These are phyloP conservation scores for Pestalotiopsis fici DNA, from an alignment of 2,329 filamentous ascomycete genomes.

Conservation along the genomic window DNA sequence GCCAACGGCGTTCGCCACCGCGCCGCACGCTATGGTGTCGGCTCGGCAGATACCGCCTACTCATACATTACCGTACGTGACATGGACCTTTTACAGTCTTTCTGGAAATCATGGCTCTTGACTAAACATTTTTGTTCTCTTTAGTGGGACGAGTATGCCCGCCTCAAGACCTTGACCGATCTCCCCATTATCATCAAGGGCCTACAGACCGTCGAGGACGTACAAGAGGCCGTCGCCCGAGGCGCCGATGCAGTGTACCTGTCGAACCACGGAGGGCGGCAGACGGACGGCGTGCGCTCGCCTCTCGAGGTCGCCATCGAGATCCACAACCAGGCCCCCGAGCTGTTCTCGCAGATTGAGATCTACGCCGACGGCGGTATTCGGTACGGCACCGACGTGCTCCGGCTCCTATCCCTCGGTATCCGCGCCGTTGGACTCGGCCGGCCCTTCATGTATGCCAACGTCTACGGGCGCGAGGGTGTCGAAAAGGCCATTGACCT, in stretches of 20 bases:
- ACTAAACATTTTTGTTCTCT: background rate
- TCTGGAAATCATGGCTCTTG: background rate
- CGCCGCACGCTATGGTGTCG: conserved; percentile 12
- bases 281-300: conserved; percentile 29
- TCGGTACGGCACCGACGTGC: conserved; percentile 32
- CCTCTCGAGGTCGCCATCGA: conserved; percentile 31
- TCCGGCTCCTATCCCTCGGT: conserved; percentile 34
- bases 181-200: conserved; percentile 33
- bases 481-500: conserved; percentile 42
- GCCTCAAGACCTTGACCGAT: conserved; percentile 18
- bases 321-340: conserved; percentile 26
- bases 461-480: conserved; percentile 45
- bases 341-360: conserved; percentile 29
- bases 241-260: conserved; percentile 31
- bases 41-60: conserved; percentile 5
- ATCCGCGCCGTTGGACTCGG: conserved; percentile 40
- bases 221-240: conserved; percentile 23
- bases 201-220: conserved; percentile 35
- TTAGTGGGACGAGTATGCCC: conserved; percentile 28
- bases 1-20: conserved; percentile 14
- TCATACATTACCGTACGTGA: conserved; percentile 1
- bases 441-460: conserved; percentile 50
- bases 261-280: conserved; percentile 36
- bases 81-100: background rate
- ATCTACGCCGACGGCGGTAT: conserved; percentile 35